Base-by-base conservation (phyloP, 2,329 filamentous ascomycete species). In the Elsinoe fawcettii region DNA sequence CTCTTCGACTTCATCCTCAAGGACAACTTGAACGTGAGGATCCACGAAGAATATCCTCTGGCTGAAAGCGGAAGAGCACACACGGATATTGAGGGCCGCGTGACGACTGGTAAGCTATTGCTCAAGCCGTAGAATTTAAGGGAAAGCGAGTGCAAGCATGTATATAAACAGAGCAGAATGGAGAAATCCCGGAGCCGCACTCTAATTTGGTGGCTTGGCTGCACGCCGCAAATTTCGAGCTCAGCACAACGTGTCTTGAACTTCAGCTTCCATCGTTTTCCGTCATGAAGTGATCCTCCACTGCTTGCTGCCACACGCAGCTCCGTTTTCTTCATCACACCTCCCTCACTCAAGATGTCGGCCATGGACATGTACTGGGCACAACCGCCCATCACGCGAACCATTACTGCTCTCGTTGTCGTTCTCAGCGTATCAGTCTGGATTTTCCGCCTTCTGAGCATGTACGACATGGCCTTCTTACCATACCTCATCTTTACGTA, bases 21-120 rank as follows among this genome's bases (percentile, higher is more conserved):
- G 55, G 83, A 84, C 56, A 84, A 88, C 66, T 69, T 95, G 51
- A 83, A 88, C 60, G 79, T 90, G 14, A 80, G 79, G 60, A 80
- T 95, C 27, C 87, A 95, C 69, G 82, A 90, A 61, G 75, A 85
- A 0, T 96, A 96, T 69, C 81, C 86, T 4, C 74, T 96, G 39
- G 80, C 82, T 65, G 85, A 96, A 44, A 82, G 86, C 32, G 82
- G 77, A 34, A 76, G 80, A 64, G 90, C 89, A 11, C 90, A 95
- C 61, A 60, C 79, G 69, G 89, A 96, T 70, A 78, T 96, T 44
- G 87, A 95, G 72, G 81, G 87, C 41, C 79, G 90, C 64, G 88
- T 86, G 76, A 93, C 89, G 1, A 88, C 83, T 9, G 91, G 91
- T 16, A 96, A 96, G 76, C 71, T 95, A 61, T 70, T 96, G 57